phyloP scores from a whole-genome alignment of 23 red algal genomes.

The Pyropia haitanensis region DNA sequence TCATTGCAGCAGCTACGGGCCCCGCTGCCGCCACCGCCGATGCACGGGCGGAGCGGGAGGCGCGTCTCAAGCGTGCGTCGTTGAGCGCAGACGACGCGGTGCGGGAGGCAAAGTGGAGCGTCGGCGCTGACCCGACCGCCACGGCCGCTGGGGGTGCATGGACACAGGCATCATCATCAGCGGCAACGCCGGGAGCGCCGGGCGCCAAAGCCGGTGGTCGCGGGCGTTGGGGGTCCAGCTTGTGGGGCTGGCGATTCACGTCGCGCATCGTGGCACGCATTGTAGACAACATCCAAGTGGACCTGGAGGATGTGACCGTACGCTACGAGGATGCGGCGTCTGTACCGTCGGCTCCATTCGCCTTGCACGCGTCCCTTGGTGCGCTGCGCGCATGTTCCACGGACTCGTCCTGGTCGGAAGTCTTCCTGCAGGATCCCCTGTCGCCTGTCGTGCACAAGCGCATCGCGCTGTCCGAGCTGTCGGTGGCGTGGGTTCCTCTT shows the following conservation, averaged over 20 bases:
- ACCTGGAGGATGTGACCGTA: slow-evolving; percentile 71
- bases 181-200: background rate
- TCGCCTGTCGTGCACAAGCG: slow-evolving; percentile 8
- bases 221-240: background rate
- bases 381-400: slow-evolving; percentile 49
- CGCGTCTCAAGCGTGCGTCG: slow-evolving; percentile 44
- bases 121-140: slow-evolving; percentile 9
- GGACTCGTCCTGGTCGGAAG: slow-evolving; percentile 23
- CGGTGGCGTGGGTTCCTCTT: too few species aligned
- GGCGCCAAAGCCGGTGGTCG: background rate
- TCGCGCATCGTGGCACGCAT: slow-evolving; percentile 57
- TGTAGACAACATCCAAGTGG: slow-evolving; percentile 76
- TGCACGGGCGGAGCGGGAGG: slow-evolving; percentile 42
- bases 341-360: slow-evolving; percentile 47
- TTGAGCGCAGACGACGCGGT: slow-evolving; percentile 69
- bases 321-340: slow-evolving; percentile 63
- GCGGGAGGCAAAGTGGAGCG: slow-evolving; percentile 48
- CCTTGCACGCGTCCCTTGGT: slow-evolving; percentile 30
- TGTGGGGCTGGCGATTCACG: slow-evolving; percentile 57
- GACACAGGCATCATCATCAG: slow-evolving; percentile 6
- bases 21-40: too few species aligned
- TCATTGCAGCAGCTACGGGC: slow-evolving; percentile 35
- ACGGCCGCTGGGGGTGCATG: background rate
- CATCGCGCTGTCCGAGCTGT: too few species aligned
- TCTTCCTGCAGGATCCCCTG: slow-evolving; percentile 39